phyloP scores from a whole-genome alignment of 805 yeast species.

The Barnettozyma salicaria region DNA sequence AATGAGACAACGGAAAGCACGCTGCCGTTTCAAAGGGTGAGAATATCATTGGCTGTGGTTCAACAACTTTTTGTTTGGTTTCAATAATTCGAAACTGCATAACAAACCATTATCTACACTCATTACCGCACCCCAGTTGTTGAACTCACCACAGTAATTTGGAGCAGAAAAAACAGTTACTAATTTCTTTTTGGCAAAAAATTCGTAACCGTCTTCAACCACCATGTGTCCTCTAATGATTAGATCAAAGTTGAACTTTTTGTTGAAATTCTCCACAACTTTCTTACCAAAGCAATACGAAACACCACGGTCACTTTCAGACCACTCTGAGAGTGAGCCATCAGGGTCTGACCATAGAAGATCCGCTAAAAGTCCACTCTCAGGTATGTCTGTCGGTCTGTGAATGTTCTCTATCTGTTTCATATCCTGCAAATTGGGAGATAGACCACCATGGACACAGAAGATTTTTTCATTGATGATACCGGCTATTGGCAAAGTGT shows the following conservation, averaged over 20 bases:
- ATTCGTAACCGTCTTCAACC: conserved; percentile 84
- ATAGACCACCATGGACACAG: conserved; percentile 80
- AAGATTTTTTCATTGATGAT: conserved; percentile 93
- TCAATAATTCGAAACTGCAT: conserved; percentile 89
- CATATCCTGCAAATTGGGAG: conserved; percentile 61
- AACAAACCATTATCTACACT: conserved; percentile 86
- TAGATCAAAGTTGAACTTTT: conserved; percentile 63
- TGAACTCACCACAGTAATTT: conserved; percentile 53
- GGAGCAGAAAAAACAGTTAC: conserved; percentile 83
- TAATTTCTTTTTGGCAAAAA: conserved; percentile 64
- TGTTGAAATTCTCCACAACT: conserved; percentile 64
- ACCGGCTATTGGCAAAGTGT: conserved; percentile 92
- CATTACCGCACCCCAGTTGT: conserved; percentile 98
- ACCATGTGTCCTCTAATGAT: conserved; percentile 86
- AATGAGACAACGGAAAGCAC: neutral
- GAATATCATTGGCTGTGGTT: neutral
- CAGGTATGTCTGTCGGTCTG: conserved; percentile 82
- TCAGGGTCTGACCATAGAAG: conserved; percentile 83
- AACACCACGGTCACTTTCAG: conserved; percentile 78
- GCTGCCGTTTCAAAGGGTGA: too few relatives aligned
- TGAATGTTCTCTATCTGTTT: conserved; percentile 64
- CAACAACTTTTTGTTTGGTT: conserved; percentile 44
- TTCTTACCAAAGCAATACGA: conserved; percentile 71
- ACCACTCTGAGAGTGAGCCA: conserved; percentile 54
- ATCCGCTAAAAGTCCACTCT: conserved; percentile 71